Evolutionary conservation across 768 basidiomycete genomes (phyloP).

Genomic region (Tulasnella sp.): DNA sequence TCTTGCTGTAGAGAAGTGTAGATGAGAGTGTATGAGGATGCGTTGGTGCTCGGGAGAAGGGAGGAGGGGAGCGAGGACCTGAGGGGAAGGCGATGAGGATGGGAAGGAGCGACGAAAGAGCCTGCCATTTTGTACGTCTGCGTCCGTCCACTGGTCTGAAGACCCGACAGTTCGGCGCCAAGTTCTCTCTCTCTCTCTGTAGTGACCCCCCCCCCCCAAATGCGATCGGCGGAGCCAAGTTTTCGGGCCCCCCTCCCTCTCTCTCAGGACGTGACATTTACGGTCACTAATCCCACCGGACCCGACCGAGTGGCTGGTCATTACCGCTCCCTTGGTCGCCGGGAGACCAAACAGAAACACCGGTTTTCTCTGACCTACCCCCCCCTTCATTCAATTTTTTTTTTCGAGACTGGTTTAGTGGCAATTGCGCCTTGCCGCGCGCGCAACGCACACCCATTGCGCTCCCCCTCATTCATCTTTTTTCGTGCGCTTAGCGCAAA

Average conservation of each 20-base stretch:
- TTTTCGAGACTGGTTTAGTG: not conserved
- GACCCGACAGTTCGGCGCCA: not conserved
- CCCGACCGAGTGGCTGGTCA: not conserved
- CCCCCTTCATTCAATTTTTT: not conserved
- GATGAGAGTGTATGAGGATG: not conserved
- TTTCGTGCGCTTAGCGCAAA: not conserved
- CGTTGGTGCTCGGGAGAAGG: not conserved
- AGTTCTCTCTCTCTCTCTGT: not conserved
- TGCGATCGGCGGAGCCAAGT: not conserved
- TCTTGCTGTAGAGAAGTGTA: not conserved
- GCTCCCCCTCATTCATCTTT: not conserved
- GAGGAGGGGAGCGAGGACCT: not conserved
- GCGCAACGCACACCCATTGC: not conserved
- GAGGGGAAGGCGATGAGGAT: conserved; percentile 3
- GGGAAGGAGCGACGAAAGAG: not conserved
- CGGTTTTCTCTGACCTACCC: not conserved
- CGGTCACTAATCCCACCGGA: not conserved
- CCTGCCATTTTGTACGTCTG: not conserved
- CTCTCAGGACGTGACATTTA: not conserved
- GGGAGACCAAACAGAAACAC: not conserved
- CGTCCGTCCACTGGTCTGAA: not conserved
- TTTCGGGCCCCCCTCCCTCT: not conserved
- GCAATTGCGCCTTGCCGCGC: not conserved
- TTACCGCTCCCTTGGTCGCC: not conserved
- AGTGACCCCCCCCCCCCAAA: not conserved